Conservation (phyloP, 2,329 filamentous ascomycete genomes). For the Pyricularia grisea region DNA sequence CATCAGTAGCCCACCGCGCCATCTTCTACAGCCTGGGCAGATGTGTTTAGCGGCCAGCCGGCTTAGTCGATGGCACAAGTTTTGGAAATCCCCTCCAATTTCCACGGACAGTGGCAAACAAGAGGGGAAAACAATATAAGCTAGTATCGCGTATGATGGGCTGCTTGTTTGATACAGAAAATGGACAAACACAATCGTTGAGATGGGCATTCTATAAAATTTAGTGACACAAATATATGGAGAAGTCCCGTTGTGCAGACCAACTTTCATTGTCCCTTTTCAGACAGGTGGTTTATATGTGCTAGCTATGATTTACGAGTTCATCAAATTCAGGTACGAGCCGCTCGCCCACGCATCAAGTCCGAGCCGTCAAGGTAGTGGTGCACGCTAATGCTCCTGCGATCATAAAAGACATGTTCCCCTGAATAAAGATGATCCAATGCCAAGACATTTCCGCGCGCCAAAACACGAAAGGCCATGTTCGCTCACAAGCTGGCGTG, state of each 20-base stretch:
- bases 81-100: not conserved
- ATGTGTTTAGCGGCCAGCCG: not conserved
- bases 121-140: not conserved
- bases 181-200: not conserved
- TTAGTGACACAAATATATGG: not conserved
- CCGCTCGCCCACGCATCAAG: not conserved
- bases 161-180: not conserved
- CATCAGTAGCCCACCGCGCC: not conserved
- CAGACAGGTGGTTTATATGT: not conserved
- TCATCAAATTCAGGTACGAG: not conserved
- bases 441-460: not conserved
- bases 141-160: not conserved
- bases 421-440: not conserved
- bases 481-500: not conserved
- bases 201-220: not conserved
- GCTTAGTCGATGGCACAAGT: not conserved
- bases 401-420: not conserved
- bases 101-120: not conserved
- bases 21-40: not conserved
- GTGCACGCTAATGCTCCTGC: not conserved
- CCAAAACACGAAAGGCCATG: not conserved
- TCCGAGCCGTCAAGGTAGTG: not conserved
- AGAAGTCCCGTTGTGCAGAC: not conserved
- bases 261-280: not conserved
- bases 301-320: not conserved